Evolutionary conservation across 2,329 filamentous ascomycete species (phyloP).

Genomic region (Colletotrichum salicis): DNA sequence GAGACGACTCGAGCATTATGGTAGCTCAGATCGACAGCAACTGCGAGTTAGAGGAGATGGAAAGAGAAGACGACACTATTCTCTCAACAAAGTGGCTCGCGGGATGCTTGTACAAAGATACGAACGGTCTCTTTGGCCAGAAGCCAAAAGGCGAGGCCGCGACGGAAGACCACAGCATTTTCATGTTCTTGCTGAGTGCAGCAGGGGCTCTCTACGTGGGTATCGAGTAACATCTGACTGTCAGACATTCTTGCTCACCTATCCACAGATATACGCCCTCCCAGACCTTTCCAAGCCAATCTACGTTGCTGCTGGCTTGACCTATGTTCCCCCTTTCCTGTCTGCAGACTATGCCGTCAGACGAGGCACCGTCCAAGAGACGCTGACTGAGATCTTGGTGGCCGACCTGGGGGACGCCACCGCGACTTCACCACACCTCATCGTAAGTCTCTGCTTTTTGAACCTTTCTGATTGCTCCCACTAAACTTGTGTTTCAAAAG

Average conservation of each 20-base stretch:
- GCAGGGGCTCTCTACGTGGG: slow-evolving; percentile 80
- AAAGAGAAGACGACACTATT: slow-evolving; percentile 68
- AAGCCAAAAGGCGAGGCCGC: slow-evolving; percentile 50
- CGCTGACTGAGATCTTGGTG: slow-evolving; percentile 81
- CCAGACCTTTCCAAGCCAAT: slow-evolving; percentile 77
- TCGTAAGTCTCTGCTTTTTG: slow-evolving; percentile 66
- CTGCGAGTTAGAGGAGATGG: slow-evolving; percentile 86
- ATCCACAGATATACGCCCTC: slow-evolving; percentile 77
- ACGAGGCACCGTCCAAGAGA: slow-evolving; percentile 77
- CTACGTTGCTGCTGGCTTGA: slow-evolving; percentile 80
- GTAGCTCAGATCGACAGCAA: slow-evolving; percentile 82
- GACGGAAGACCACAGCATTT: slow-evolving; percentile 60
- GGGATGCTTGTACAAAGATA: slow-evolving; percentile 84
- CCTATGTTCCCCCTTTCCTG: slow-evolving; percentile 80
- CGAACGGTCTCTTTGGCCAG: slow-evolving; percentile 63
- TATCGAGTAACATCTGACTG: slow-evolving; percentile 34
- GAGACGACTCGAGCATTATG: slow-evolving; percentile 84
- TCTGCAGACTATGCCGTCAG: slow-evolving; percentile 76
- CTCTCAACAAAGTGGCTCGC: slow-evolving; percentile 79
- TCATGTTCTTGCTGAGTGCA: slow-evolving; percentile 81
- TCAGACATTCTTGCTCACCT: not conserved
- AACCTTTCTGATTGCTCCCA: not conserved
- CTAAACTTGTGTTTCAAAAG: slow-evolving; percentile 52
- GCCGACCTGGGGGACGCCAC: slow-evolving; percentile 84
- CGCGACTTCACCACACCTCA: slow-evolving; percentile 78